These are phyloP conservation scores for Penstemon davidsonii DNA, from an alignment of 257 asterid species.

Conservation along the genomic window DNA sequence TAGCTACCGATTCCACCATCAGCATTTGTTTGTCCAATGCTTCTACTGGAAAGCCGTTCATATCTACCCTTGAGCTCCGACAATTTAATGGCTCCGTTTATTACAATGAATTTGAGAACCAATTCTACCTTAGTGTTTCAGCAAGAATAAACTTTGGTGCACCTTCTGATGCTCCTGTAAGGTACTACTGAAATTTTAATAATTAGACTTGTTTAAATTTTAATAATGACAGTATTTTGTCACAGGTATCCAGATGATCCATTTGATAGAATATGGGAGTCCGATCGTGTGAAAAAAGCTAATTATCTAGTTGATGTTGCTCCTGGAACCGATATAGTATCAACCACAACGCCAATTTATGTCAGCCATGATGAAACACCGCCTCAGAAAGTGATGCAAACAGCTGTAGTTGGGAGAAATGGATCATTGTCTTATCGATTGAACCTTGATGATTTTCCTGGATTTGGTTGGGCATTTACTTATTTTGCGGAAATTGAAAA, in stretches of 20 bases:
- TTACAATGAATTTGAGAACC: conserved; percentile 60
- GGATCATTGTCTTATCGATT: conserved; percentile 88
- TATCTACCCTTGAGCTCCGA: conserved; percentile 96
- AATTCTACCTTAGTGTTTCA: conserved; percentile 74
- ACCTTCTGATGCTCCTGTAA: conserved; percentile 64
- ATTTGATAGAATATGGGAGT: conserved; percentile 88
- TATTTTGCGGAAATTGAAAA: conserved; percentile 93
- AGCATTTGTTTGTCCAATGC: conserved; percentile 95
- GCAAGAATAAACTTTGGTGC: conserved; percentile 98
- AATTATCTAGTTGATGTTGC: conserved; percentile 96
- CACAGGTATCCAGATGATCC: conserved; percentile 95
- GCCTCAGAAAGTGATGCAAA: conserved; percentile 95
- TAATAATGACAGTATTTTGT: conserved; percentile 7
- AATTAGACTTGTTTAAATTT: neutral
- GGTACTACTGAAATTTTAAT: conserved; percentile 44
- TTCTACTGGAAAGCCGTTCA: conserved; percentile 91
- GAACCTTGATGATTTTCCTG: conserved; percentile 94
- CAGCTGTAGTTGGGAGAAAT: conserved; percentile 97
- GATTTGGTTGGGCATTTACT: conserved; percentile 88
- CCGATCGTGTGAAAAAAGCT: conserved; percentile 79
- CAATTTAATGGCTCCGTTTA: conserved; percentile 90
- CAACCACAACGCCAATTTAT: conserved; percentile 69
- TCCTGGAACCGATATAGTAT: conserved; percentile 81
- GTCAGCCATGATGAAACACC: conserved; percentile 65
- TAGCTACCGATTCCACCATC: conserved; percentile 73